Conservation (phyloP, 2,329 filamentous ascomycete genomes). For the Cladosporium sphaerospermum region DNA sequence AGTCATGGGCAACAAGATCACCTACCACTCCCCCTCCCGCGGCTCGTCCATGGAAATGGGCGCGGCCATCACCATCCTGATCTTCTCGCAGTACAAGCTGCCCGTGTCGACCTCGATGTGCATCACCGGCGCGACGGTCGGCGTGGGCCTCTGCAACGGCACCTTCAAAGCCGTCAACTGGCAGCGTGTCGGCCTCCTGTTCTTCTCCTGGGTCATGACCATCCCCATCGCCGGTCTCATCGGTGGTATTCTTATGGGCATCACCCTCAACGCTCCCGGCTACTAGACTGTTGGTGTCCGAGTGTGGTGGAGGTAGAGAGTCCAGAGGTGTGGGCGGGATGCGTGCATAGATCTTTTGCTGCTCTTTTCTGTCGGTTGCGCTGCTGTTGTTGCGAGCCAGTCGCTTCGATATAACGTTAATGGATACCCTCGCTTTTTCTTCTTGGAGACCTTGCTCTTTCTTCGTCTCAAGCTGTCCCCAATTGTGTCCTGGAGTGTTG, state of each 20-base stretch:
- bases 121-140: constrained; percentile 57
- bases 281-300: constrained; percentile 9
- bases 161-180: constrained; percentile 56
- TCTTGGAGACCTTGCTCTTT: too few species aligned
- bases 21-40: constrained; percentile 52
- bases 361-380: too few species aligned
- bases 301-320: background rate
- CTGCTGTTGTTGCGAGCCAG: too few species aligned
- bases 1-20: constrained; percentile 54
- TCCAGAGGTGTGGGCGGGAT: background rate
- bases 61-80: constrained; percentile 55
- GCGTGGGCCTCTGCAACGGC: constrained; percentile 56
- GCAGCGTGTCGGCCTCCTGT: constrained; percentile 56
- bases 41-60: constrained; percentile 58
- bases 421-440: too few species aligned
- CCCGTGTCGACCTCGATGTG: constrained; percentile 62
- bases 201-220: constrained; percentile 56
- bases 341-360: too few species aligned
- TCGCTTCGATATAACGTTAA: too few species aligned
- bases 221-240: constrained; percentile 53
- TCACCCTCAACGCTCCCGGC: constrained; percentile 56
- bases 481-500: too few species aligned
- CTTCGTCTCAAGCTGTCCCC: too few species aligned
- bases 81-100: constrained; percentile 57
- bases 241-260: constrained; percentile 55